Conservation (phyloP, 2,329 filamentous ascomycete species). For the Scedosporium aurantiacum region DNA sequence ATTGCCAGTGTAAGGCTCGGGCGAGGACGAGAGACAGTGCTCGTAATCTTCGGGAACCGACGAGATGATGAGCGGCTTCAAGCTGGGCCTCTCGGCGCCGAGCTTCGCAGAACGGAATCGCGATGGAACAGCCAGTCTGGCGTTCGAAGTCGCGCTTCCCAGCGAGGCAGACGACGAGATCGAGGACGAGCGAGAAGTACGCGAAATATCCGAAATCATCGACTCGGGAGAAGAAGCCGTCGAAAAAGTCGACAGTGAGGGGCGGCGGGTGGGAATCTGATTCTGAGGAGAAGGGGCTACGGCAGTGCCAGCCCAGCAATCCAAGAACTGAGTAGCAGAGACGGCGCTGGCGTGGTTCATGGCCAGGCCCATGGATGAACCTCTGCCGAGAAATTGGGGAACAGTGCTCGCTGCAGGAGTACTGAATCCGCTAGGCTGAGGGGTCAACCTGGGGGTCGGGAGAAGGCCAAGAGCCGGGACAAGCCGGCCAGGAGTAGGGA, state of each 20-base stretch:
- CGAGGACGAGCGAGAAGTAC: constrained; percentile 52
- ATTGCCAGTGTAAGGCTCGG: constrained; percentile 44
- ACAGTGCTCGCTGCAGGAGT: constrained; percentile 50
- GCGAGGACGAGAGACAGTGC: constrained; percentile 39
- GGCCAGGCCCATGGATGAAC: constrained; percentile 48
- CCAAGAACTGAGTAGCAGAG: constrained; percentile 35
- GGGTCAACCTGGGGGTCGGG: constrained; percentile 48
- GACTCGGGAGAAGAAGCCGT: constrained; percentile 56
- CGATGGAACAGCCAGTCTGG: constrained; percentile 43
- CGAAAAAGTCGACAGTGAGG: constrained; percentile 52
- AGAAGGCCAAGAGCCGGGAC: constrained; percentile 44
- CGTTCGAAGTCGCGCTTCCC: constrained; percentile 48
- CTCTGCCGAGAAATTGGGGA: constrained; percentile 35
- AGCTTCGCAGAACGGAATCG: constrained; percentile 52
- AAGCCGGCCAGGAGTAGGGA: constrained; percentile 33
- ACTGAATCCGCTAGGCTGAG: constrained; percentile 42
- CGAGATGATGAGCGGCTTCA: constrained; percentile 41
- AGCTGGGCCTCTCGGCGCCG: constrained; percentile 42
- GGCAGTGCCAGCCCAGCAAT: constrained; percentile 38
- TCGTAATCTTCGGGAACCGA: constrained; percentile 48
- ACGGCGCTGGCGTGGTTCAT: constrained; percentile 43
- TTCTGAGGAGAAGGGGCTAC: constrained; percentile 39
- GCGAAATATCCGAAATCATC: constrained; percentile 53
- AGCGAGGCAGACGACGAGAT: constrained; percentile 52
- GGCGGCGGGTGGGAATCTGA: constrained; percentile 40